Evolutionary conservation across 2,329 filamentous ascomycete genomes (phyloP).

Genomic region (Chaetomium strumarium): DNA sequence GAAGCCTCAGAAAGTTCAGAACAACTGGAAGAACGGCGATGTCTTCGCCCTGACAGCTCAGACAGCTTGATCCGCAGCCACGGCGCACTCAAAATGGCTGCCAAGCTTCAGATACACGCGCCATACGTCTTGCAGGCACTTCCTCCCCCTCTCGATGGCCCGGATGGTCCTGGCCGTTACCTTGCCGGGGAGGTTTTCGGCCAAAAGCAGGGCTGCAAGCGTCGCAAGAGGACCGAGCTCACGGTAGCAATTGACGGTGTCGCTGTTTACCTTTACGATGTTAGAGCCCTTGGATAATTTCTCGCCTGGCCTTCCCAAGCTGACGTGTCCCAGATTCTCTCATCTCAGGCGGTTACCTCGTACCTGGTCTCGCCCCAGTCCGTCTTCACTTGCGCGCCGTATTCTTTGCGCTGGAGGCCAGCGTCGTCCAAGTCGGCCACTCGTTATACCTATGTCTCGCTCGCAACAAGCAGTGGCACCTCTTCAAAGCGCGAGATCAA

Average conservation of each 20-base stretch:
- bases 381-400: constrained; percentile 56
- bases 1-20: constrained; percentile 11
- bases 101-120: constrained; percentile 56
- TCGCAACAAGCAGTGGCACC: constrained; percentile 38
- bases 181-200: constrained; percentile 57
- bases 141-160: constrained; percentile 50
- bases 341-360: constrained; percentile 57
- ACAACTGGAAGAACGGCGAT: constrained; percentile 7
- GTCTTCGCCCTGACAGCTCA: constrained; percentile 9
- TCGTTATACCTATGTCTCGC: constrained; percentile 56
- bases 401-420: constrained; percentile 50
- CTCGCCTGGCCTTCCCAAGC: neutral
- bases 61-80: constrained; percentile 2
- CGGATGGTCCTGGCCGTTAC: constrained; percentile 46
- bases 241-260: constrained; percentile 59
- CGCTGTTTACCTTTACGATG: constrained; percentile 60
- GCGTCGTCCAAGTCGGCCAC: constrained; percentile 43
- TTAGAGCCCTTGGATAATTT: constrained; percentile 31
- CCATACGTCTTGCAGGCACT: constrained; percentile 58
- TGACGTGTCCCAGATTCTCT: constrained; percentile 46
- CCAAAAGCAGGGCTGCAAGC: constrained; percentile 51
- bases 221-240: constrained; percentile 58
- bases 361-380: constrained; percentile 62
- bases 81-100: constrained; percentile 40
- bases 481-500: constrained; percentile 46